These are phyloP conservation scores for Collybiopsis luxurians DNA, from an alignment of 768 basidiomycete species.

Conservation along the genomic window DNA sequence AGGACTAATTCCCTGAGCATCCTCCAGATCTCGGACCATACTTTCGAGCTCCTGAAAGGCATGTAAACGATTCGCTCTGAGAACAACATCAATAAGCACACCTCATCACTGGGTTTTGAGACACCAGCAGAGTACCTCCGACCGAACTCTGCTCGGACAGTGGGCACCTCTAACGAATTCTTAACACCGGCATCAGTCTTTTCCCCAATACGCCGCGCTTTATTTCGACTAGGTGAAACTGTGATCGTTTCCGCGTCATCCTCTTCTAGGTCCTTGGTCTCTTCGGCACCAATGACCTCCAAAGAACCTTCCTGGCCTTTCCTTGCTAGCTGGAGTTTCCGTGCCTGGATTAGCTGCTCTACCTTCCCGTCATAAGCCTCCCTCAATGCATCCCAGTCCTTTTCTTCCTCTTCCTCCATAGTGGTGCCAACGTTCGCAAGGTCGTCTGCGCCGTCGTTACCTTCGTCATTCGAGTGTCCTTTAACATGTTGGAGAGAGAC, in stretches of 20 bases:
- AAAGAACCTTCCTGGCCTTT: not conserved
- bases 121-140: not conserved
- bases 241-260: not conserved
- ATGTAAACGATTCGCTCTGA: not conserved
- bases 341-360: not conserved
- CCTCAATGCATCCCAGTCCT: conserved; percentile 54
- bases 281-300: not conserved
- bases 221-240: not conserved
- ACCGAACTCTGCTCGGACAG: not conserved
- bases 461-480: conserved; percentile 73
- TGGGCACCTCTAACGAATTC: not conserved
- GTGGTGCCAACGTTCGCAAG: conserved; percentile 61
- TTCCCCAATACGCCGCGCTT: conserved; percentile 3
- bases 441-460: conserved; percentile 86
- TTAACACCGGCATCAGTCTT: not conserved
- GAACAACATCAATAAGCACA: not conserved
- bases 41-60: not conserved
- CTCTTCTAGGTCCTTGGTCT: not conserved
- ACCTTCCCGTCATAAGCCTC: conserved; percentile 15
- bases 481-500: conserved; percentile 71
- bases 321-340: not conserved
- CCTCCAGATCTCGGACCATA: not conserved
- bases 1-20: no score
- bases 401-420: conserved; percentile 40
- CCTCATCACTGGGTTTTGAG: not conserved